These are phyloP conservation scores for Anthracocystis setariae DNA, from an alignment of 1,284 basidiomycete genomes.

Conservation along the genomic window DNA sequence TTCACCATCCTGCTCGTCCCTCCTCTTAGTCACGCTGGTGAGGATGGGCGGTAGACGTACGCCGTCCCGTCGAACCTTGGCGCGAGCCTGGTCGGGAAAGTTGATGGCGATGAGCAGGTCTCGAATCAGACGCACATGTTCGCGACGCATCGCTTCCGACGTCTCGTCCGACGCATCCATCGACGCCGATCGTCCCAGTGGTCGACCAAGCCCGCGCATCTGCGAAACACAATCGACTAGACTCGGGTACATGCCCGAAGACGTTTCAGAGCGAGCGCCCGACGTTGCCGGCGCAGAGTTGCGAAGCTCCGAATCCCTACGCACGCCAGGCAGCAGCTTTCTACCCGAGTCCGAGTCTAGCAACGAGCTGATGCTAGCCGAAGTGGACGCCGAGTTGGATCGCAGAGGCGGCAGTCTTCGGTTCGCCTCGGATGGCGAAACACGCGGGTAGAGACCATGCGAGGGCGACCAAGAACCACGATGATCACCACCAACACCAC, in stretches of 20 bases:
- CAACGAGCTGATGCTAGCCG: conserved; percentile 41
- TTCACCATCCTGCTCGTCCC: conserved; percentile 24
- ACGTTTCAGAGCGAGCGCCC: conserved; percentile 11
- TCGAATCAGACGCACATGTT: conserved; percentile 52
- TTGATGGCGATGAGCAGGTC: conserved; percentile 59
- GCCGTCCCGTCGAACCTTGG: conserved; percentile 17
- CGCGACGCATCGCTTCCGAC: conserved; percentile 26
- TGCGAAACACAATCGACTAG: conserved; percentile 39
- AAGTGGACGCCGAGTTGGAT: conserved; percentile 31
- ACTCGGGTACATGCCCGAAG: conserved; percentile 46
- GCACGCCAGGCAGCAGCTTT: conserved; percentile 11
- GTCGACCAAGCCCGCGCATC: conserved; percentile 45
- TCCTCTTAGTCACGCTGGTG: conserved; percentile 4
- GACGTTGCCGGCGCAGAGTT: conserved; percentile 27
- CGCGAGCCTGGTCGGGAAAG: conserved; percentile 41
- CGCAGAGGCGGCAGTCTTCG: conserved; percentile 38
- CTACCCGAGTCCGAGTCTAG: conserved; percentile 17
- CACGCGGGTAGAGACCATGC: conserved; percentile 47
- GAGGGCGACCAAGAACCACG: conserved; percentile 38
- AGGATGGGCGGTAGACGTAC: conserved; percentile 39
- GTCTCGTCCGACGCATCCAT: conserved; percentile 7
- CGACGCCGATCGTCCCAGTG: conserved; percentile 5
- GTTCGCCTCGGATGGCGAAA: conserved; percentile 30
- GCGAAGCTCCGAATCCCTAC: conserved; percentile 26
- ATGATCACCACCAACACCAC: too few relatives aligned